Conservation (phyloP, 177 flowering plant genomes). For the Vitis hybrid region DNA sequence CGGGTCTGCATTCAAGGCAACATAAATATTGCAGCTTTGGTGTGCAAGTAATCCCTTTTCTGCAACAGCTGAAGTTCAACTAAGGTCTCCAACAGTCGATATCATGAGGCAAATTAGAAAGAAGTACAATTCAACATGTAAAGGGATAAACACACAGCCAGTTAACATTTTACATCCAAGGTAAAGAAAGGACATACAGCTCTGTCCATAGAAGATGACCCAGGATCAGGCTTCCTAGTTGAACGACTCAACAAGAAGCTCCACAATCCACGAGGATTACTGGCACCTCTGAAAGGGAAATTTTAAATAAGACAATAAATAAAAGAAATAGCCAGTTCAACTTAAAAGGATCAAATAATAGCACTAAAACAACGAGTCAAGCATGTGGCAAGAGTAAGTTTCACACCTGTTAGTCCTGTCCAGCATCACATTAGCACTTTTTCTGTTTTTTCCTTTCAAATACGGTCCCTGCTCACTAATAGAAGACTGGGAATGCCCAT, state of each 20-base stretch:
- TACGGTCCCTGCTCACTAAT: constrained; percentile 28
- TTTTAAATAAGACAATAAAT: constrained; percentile 3
- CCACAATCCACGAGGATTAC: constrained; percentile 63
- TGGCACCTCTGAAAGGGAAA: constrained; percentile 25
- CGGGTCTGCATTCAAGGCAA: too few relatives aligned
- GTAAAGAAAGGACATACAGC: constrained; percentile 35
- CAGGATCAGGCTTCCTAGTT: constrained; percentile 29
- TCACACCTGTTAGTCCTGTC: constrained; percentile 32
- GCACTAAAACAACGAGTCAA: not conserved
- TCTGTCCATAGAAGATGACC: constrained; percentile 29
- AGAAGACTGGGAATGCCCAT: constrained; percentile 28
- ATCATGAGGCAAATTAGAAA: not conserved
- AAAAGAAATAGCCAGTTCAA: not conserved
- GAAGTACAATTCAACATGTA: not conserved
- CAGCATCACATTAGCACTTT: constrained; percentile 13
- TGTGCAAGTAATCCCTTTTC: too few relatives aligned
- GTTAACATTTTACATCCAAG: not conserved
- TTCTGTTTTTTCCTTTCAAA: constrained; percentile 33
- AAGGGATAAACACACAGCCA: not conserved
- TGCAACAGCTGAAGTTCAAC: too few relatives aligned
- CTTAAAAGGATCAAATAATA: not conserved
- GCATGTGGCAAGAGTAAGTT: not conserved
- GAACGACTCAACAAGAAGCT: constrained; percentile 44
- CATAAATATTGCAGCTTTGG: too few relatives aligned
- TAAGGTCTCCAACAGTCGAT: too few relatives aligned